A percentile compares a stretch with the other conserved stretches of the same genome.
Evolutionary conservation across 2,329 filamentous ascomycete genomes (phyloP).

Genomic region (Talaromyces sp.): DNA sequence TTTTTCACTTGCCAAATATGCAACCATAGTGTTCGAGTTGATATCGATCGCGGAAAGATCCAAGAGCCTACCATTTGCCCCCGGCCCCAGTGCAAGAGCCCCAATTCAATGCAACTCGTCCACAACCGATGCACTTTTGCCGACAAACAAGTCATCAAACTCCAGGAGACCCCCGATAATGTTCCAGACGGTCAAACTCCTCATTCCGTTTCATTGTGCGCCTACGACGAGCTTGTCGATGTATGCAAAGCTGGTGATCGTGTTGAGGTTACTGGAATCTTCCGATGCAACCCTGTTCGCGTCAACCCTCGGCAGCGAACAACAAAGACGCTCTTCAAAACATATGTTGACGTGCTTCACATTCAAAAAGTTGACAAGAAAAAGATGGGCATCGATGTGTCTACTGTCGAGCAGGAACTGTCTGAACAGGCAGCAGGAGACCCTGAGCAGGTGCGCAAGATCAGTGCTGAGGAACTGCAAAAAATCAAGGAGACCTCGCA

Average conservation of each 20-base stretch:
- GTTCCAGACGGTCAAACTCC: constrained; percentile 95
- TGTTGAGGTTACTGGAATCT: constrained; percentile 92
- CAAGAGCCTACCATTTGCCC: constrained; percentile 89
- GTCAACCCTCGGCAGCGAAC: constrained; percentile 89
- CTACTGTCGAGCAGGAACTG: constrained; percentile 79
- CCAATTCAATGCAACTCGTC: constrained; percentile 96
- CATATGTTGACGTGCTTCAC: constrained; percentile 90
- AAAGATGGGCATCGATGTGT: constrained; percentile 83
- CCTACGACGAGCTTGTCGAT: constrained; percentile 95
- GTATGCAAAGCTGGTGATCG: constrained; percentile 97
- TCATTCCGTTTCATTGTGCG: constrained; percentile 92
- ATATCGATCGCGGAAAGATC: constrained; percentile 93
- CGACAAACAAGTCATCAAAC: constrained; percentile 97
- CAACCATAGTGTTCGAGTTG: constrained; percentile 83
- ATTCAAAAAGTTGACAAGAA: constrained; percentile 96
- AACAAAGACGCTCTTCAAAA: constrained; percentile 96
- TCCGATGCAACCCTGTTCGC: constrained; percentile 87
- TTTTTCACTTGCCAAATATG: constrained; percentile 96
- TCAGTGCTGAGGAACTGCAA: constrained; percentile 79
- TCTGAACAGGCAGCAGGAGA: constrained; percentile 66
- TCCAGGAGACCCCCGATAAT: constrained; percentile 93
- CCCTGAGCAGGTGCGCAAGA: constrained; percentile 76
- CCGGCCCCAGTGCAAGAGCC: constrained; percentile 70
- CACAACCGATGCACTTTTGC: constrained; percentile 94
- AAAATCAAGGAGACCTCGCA: constrained; percentile 78